These are phyloP conservation scores for Neonectria coccinea DNA, from an alignment of 2,329 filamentous ascomycete genomes.

Conservation along the genomic window DNA sequence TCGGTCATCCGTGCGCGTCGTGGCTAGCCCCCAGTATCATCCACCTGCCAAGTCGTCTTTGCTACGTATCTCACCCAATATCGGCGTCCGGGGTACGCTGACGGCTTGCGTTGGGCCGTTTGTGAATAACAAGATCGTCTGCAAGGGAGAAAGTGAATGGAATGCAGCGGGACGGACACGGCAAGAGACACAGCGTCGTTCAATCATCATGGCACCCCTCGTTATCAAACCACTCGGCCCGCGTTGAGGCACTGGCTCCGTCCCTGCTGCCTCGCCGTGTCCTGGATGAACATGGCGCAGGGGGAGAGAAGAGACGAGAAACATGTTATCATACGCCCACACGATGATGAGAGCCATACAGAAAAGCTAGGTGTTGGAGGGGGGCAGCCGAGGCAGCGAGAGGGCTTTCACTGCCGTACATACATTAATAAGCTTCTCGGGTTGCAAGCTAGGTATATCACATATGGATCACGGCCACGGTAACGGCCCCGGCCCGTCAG, in stretches of 20 bases:
- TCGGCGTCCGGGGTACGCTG: conserved; percentile 24
- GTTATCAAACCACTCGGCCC: conserved; percentile 18
- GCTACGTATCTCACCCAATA: conserved; percentile 7
- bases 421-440: conserved; percentile 22
- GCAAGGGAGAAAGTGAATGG: conserved; percentile 20
- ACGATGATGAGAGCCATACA: conserved; percentile 6
- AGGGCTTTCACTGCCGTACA: conserved; percentile 8
- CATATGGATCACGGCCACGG: neutral
- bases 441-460: conserved; percentile 8
- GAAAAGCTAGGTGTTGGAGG: neutral
- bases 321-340: conserved; percentile 26
- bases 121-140: conserved; percentile 5
- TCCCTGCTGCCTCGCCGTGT: conserved; percentile 26
- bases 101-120: neutral
- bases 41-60: conserved; percentile 3
- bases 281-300: conserved; percentile 22
- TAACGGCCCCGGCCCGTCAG: conserved; percentile 14
- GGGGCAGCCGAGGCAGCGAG: neutral
- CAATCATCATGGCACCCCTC: conserved; percentile 1
- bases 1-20: conserved; percentile 20
- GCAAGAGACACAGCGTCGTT: neutral
- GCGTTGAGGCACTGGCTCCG: conserved; percentile 1
- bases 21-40: conserved; percentile 4
- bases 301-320: conserved; percentile 10
- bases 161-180: conserved; percentile 9